phyloP scores from a whole-genome alignment of 1,139 yeast genomes.

The Magnusiomyces paraingens region DNA sequence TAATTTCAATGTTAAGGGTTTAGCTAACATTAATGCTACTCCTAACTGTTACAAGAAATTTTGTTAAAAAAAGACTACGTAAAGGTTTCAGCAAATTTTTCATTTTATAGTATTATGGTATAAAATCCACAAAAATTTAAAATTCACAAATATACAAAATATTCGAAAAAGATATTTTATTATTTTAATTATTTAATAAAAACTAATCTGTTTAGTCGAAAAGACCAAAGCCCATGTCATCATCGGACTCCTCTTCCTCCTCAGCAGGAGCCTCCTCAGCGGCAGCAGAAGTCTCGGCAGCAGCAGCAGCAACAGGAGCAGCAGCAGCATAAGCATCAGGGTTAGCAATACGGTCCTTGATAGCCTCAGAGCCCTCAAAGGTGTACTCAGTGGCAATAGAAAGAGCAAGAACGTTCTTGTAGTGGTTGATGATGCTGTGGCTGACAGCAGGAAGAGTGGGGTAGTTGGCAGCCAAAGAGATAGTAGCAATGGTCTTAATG shows the following conservation, averaged over 20 bases:
- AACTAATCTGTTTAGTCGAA: slow-evolving; percentile 33
- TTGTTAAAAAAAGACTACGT: too few species aligned
- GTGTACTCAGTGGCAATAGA: slow-evolving; percentile 98
- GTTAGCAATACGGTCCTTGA: slow-evolving; percentile 99
- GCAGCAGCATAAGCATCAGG: slow-evolving; percentile 99
- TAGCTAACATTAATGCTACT: too few species aligned
- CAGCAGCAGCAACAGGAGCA: slow-evolving; percentile 76
- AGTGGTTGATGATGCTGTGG: slow-evolving; percentile 97
- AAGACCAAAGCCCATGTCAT: slow-evolving; percentile 44
- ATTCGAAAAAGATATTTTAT: too few species aligned
- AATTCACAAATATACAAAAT: too few species aligned
- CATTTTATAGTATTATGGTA: too few species aligned
- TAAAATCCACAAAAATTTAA: too few species aligned
- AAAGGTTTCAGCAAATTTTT: too few species aligned
- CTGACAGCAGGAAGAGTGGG: slow-evolving; percentile 99
- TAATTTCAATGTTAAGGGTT: too few species aligned
- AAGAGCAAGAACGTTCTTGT: slow-evolving; percentile 97
- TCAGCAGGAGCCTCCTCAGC: slow-evolving; percentile 63
- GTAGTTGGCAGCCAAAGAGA: slow-evolving; percentile 97
- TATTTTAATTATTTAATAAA: too few species aligned
- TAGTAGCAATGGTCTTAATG: slow-evolving; percentile 86
- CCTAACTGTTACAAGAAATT: too few species aligned
- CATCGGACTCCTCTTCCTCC: slow-evolving; percentile 59
- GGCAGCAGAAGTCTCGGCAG: slow-evolving; percentile 64
- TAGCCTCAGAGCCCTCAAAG: slow-evolving; percentile 97